Evolutionary conservation across 805 yeast genomes (phyloP).

Genomic region (Saccharomycopsis amapae): DNA sequence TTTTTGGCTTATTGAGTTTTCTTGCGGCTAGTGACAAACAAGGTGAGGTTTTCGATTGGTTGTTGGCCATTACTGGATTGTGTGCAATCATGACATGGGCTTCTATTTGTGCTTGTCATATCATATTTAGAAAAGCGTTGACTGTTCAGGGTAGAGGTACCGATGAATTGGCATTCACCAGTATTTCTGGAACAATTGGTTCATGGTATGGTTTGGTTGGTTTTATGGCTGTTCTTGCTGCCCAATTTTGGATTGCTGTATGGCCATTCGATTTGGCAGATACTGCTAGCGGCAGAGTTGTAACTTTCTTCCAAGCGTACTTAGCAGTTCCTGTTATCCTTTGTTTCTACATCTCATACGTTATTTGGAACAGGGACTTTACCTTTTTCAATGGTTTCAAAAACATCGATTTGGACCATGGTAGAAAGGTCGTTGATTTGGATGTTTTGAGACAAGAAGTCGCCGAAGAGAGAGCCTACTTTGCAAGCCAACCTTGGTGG

Average conservation of each 20-base stretch:
- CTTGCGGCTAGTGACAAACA: slow-evolving; percentile 56
- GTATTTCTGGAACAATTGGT: slow-evolving; percentile 47
- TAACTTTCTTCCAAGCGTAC: slow-evolving; percentile 46
- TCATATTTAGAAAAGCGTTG: slow-evolving; percentile 54
- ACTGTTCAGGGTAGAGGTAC: slow-evolving; percentile 43
- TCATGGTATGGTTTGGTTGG: slow-evolving; percentile 44
- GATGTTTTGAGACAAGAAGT: slow-evolving; percentile 44
- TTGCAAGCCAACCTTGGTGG: slow-evolving; percentile 39
- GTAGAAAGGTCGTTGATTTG: slow-evolving; percentile 49
- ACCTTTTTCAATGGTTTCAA: slow-evolving; percentile 35
- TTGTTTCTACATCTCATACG: slow-evolving; percentile 44
- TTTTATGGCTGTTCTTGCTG: slow-evolving; percentile 43
- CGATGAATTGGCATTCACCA: slow-evolving; percentile 44
- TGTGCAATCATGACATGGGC: slow-evolving; percentile 59
- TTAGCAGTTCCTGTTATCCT: slow-evolving; percentile 39
- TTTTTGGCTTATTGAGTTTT: slow-evolving; percentile 56
- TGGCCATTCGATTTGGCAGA: slow-evolving; percentile 40
- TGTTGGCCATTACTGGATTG: slow-evolving; percentile 53
- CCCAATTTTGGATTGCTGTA: slow-evolving; percentile 61
- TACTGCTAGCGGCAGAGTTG: slow-evolving; percentile 32
- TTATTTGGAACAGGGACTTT: slow-evolving; percentile 42
- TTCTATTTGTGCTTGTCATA: slow-evolving; percentile 47
- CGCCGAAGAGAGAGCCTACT: slow-evolving; percentile 39
- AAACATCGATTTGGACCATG: slow-evolving; percentile 55
- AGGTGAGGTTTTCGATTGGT: slow-evolving; percentile 57